Base-by-base conservation (phyloP, 78 protist species). In the Corallochytrium limacisporum region DNA sequence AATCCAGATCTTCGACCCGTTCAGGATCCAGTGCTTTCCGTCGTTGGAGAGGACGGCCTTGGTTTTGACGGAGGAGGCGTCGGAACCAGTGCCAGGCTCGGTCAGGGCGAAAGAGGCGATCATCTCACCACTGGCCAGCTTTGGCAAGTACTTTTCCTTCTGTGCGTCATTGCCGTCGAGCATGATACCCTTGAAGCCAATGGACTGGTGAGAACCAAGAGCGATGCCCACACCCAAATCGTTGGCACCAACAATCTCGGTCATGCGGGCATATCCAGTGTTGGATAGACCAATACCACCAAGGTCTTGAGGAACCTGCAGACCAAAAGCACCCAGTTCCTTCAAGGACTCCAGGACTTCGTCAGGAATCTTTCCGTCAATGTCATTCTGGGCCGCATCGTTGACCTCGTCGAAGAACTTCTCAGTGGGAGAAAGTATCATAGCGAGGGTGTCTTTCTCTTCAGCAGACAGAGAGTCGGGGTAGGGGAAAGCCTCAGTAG, bases 1-100 rank as follows among this genome's bases (percentile, higher is more conserved):
- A 12, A 66, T 66, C 72, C 72, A 66, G 24, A 46, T 48, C 57
- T 82, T 82, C 65, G 32, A 16, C 24, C 87, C 87, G 68, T 75
- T 82, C 29, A 75, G 38, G 26, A 72, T 12, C 43, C 1, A 78
- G 62, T 29, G 43, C 40, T 35, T 54, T 15, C 62, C 62, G 62
- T 54, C 62, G 16, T 42, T 13, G 10, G 10, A 15, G 16, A 65
- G 71, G 1, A n/a, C 28, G n/a, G 71, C 71, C 7, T 24, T 4
- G 31, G 48, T 35, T 15, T 22, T 24, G 35, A 65, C 26, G 22
- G 71, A 47, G 0, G 22, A 31, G 5, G 71, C 72, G 31, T 66
- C 72, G 1, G 56, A 40, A 9, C 72, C 72, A 8, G 33, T 28
- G 32, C 31, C 9, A 26, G 72, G 72, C 38, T 66, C 72, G 1